Base-by-base conservation (phyloP, 2,329 filamentous ascomycete genomes). In the Cadophora luteo-olivacea region DNA sequence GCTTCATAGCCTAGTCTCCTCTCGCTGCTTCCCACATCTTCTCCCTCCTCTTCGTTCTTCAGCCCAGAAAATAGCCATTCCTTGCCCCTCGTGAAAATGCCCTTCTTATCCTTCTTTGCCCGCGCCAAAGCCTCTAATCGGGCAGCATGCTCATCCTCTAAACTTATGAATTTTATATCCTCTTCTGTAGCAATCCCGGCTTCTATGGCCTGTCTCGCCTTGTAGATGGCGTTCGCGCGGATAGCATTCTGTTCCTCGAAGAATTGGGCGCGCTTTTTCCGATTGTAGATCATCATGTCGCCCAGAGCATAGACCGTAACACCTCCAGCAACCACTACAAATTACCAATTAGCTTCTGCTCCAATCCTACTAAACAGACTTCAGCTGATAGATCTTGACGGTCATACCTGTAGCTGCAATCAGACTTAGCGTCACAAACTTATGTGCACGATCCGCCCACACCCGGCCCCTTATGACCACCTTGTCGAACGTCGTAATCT, bases 221-320 rank as follows among this genome's bases (percentile, higher is more conserved):
- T 78, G 58, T 78, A 77, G 52, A 86, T 76, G 51, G 84, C 85
- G 55, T 79, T 76, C 58, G 78, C 78, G 52, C 84, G 77, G 74
- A 83, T 77, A 60, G 79, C 80, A 72, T 85, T 81, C 66, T 78
- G 75, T 70, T 78, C 74, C 75, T 89, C 84, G 70, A 89, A 84
- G 82, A 85, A 92, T 70, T 90, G 86, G 48, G 83, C 83, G 67
- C 86, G 83, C 81, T 90, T 89, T 68, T 86, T 83, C 66, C 89
- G 85, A 78, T 91, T 92, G 80, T 91, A 89, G 69, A 90, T 79
- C 68, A 91, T 83, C 82, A 92, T 86, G 75, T 90, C 89, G 69
- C 86, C 84, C 72, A 90, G 84, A 11, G 89, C 88, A 77, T 90
- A 90, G 49, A 87, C 83, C 48, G 88, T 88, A 55, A 91, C 84